Percentiles rank a stretch among this genome's conserved stretches.
Conservation (phyloP, 805 yeast genomes). For the Barnettozyma sucrosica region DNA sequence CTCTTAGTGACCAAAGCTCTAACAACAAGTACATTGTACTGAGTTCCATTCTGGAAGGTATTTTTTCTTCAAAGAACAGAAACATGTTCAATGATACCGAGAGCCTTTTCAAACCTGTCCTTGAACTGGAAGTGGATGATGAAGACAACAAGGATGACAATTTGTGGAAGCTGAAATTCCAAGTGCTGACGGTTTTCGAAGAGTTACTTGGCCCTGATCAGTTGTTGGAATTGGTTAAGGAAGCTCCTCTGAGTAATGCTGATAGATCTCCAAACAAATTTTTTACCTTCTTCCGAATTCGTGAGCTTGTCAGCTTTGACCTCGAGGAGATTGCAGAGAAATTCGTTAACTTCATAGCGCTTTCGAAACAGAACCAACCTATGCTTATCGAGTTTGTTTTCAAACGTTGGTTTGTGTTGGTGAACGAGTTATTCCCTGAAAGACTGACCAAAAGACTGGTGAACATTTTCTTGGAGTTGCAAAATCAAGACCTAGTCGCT, state of each 20-base stretch:
- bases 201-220: slow-evolving; percentile 27
- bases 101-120: slow-evolving; percentile 21
- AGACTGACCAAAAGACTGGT: slow-evolving; percentile 29
- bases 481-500: slow-evolving; percentile 17
- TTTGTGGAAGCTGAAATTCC: slow-evolving; percentile 43
- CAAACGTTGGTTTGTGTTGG: slow-evolving; percentile 50
- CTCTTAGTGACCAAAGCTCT: slow-evolving; percentile 15
- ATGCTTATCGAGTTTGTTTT: slow-evolving; percentile 27
- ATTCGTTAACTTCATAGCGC: slow-evolving; percentile 25
- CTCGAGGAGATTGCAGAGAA: slow-evolving; percentile 13
- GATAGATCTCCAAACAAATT: slow-evolving; percentile 16
- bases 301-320: slow-evolving; percentile 38
- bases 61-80: slow-evolving; percentile 31
- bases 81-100: slow-evolving; percentile 22
- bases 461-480: slow-evolving; percentile 20
- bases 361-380: not conserved
- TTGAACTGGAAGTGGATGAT: slow-evolving; percentile 12
- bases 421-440: slow-evolving; percentile 31
- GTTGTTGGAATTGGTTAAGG: slow-evolving; percentile 6
- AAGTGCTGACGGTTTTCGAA: slow-evolving; percentile 44
- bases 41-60: slow-evolving; percentile 35
- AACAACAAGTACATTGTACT: slow-evolving; percentile 21
- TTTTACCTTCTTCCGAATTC: slow-evolving; percentile 41
- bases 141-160: slow-evolving; percentile 8
- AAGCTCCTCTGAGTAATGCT: slow-evolving; percentile 1